Conservation (phyloP, 164 flowering plant species). For the Nelumbo lutea region DNA sequence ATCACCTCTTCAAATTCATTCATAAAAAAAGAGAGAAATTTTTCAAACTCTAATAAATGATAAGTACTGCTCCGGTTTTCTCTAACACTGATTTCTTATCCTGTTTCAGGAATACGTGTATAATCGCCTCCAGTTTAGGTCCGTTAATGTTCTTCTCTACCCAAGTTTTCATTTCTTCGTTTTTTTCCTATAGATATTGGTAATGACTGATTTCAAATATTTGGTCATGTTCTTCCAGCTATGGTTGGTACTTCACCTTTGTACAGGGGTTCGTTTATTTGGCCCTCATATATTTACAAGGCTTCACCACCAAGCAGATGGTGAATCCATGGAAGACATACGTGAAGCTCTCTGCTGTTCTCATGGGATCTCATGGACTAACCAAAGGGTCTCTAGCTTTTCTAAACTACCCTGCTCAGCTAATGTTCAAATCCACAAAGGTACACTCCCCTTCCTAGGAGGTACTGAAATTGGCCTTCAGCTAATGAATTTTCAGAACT, state of each 20-base stretch:
- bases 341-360: constrained; percentile 64
- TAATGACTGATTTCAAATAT: no score
- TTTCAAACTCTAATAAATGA: no score
- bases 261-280: constrained; percentile 68
- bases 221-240: constrained; percentile 29
- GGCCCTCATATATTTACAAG: constrained; percentile 48
- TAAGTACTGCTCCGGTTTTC: no score
- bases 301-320: constrained; percentile 71
- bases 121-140: constrained; percentile 66
- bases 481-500: not conserved
- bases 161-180: not conserved
- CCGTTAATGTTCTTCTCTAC: not conserved
- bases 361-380: constrained; percentile 71
- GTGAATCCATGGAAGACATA: constrained; percentile 78
- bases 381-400: constrained; percentile 74
- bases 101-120: constrained; percentile 61
- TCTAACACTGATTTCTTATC: not conserved
- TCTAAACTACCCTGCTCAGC: constrained; percentile 74
- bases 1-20: no score
- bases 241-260: constrained; percentile 81
- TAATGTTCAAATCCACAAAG: constrained; percentile 84
- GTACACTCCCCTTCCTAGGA: constrained; percentile 17
- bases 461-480: not conserved
- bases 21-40: no score
- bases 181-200: not conserved